phyloP scores from a whole-genome alignment of 441 rosid genomes.

The Omphalea diandra region DNA sequence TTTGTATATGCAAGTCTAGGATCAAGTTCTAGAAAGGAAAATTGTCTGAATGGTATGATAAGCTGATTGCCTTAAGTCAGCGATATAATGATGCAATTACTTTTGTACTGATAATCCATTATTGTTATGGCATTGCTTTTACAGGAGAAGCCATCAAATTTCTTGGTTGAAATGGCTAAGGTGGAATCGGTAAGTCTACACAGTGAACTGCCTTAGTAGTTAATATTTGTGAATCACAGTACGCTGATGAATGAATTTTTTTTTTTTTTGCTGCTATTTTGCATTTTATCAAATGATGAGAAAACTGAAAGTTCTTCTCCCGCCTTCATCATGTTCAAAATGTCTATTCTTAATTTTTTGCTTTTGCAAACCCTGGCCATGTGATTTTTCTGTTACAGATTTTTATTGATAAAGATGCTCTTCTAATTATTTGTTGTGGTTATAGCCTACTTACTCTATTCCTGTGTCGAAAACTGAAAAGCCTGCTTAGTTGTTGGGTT shows the following conservation, averaged over 20 bases:
- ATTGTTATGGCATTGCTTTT: constrained; percentile 20
- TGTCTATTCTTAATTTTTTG: background rate
- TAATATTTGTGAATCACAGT: background rate
- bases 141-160: constrained; percentile 78
- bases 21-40: background rate
- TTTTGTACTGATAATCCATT: constrained; percentile 15
- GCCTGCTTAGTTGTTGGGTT: background rate
- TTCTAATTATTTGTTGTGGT: background rate
- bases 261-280: constrained; percentile 1
- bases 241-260: background rate
- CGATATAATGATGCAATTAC: background rate
- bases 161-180: constrained; percentile 93
- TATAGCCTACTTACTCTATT: background rate
- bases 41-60: background rate
- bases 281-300: constrained; percentile 1
- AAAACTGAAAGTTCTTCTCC: background rate
- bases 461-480: background rate
- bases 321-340: background rate
- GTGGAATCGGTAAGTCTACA: constrained; percentile 68
- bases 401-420: background rate
- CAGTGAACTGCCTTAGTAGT: constrained; percentile 10
- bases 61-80: background rate
- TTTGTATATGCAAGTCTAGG: background rate
- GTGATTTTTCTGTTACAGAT: background rate
- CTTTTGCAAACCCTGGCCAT: background rate